A percentile compares a stretch with the other conserved stretches of the same genome.
phyloP scores from a whole-genome alignment of 2,329 filamentous ascomycete species.

The Alternaria hordeiaustralica region DNA sequence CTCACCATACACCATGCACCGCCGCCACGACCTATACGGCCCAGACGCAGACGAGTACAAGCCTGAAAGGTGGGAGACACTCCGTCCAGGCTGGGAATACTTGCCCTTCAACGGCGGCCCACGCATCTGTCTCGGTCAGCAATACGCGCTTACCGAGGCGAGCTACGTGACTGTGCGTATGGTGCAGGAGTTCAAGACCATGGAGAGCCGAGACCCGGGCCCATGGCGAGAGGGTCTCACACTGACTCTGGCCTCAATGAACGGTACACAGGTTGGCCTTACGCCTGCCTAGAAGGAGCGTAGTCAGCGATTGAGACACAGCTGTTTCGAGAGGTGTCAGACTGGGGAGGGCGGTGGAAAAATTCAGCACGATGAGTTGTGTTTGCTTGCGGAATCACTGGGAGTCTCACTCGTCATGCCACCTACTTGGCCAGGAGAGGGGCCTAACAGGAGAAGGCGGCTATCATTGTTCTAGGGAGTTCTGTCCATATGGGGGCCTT shows the following conservation, averaged over 20 bases:
- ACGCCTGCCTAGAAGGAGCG: slow-evolving; percentile 27
- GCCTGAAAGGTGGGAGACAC: slow-evolving; percentile 56
- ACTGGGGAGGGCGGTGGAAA: background rate
- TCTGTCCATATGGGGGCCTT: background rate
- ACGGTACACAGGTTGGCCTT: slow-evolving; percentile 41
- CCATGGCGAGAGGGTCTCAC: slow-evolving; percentile 41
- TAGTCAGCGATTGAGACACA: background rate
- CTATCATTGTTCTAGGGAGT: slow-evolving; percentile 5
- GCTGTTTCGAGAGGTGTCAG: slow-evolving; percentile 16
- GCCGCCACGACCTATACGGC: slow-evolving; percentile 57
- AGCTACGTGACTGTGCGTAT: slow-evolving; percentile 43
- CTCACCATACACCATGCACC: slow-evolving; percentile 57
- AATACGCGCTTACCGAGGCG: slow-evolving; percentile 47
- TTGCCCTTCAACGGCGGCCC: slow-evolving; percentile 51
- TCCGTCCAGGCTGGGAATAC: slow-evolving; percentile 48
- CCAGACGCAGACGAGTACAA: slow-evolving; percentile 57
- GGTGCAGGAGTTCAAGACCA: slow-evolving; percentile 38
- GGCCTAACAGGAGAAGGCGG: background rate
- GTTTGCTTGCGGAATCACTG: slow-evolving; percentile 8
- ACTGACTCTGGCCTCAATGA: slow-evolving; percentile 34
- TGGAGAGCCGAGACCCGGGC: slow-evolving; percentile 39
- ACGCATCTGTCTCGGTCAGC: slow-evolving; percentile 46
- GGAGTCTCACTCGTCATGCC: background rate
- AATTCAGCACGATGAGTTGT: slow-evolving; percentile 7
- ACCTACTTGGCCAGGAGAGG: background rate